Evolutionary conservation across 371 early-diverging fungal genomes (phyloP).

Genomic region (Mortierella sp.): DNA sequence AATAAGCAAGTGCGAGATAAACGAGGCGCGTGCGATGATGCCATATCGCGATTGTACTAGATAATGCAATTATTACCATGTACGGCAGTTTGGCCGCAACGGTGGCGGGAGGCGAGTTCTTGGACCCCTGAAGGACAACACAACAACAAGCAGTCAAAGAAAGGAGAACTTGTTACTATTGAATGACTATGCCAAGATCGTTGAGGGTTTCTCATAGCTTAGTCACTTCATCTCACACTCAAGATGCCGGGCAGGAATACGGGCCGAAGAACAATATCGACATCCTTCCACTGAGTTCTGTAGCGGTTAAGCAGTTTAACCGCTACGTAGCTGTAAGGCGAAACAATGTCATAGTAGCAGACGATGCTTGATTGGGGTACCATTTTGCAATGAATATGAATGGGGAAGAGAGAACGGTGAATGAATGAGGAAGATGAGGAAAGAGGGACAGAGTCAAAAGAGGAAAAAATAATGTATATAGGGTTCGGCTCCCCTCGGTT

Average conservation of each 20-base stretch:
- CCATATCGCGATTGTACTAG: slow-evolving; percentile 14
- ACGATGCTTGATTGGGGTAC: slow-evolving; percentile 36
- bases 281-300: slow-evolving; percentile 51
- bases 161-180: too few relatives aligned
- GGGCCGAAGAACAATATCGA: slow-evolving; percentile 57
- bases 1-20: too few relatives aligned
- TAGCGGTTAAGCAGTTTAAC: slow-evolving; percentile 59
- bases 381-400: slow-evolving; percentile 24
- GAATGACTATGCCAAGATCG: neutral
- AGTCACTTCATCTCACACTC: slow-evolving; percentile 14
- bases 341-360: slow-evolving; percentile 59
- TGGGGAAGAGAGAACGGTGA: neutral
- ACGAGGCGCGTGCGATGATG: slow-evolving; percentile 12
- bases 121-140: slow-evolving; percentile 24
- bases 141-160: neutral
- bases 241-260: slow-evolving; percentile 49
- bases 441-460: neutral
- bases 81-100: slow-evolving; percentile 44
- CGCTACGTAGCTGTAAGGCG: slow-evolving; percentile 60
- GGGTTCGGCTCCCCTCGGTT: too few relatives aligned
- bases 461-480: neutral
- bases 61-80: slow-evolving; percentile 24
- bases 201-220: neutral
- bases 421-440: neutral
- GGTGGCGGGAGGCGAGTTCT: slow-evolving; percentile 32